Base-by-base conservation (phyloP, 2,329 filamentous ascomycete genomes). In the Neobulgaria alba region DNA sequence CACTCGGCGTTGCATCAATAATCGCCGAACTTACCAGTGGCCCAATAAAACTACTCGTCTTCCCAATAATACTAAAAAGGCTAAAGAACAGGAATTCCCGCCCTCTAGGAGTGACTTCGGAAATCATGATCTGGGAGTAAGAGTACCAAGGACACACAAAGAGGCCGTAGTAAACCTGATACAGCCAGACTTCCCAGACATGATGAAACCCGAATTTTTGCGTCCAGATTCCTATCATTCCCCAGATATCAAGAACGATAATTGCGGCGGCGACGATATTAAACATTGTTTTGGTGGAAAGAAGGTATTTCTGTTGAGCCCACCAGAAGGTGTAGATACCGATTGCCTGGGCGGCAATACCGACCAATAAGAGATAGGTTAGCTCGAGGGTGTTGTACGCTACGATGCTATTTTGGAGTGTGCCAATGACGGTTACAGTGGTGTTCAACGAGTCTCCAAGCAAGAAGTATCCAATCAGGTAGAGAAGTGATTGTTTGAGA, bases 361-460 rank as follows among this genome's bases (percentile, higher is more conserved):
- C 78, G 2, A 82, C 78, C 9, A 83, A 73, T 17, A 82, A 63
- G 7, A 84, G 68, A 52, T 83, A 83, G 0, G 77, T 82, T 4
- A 82, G 57, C 35, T 77, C 69, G 18, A 83, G 62, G 1, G 76
- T 79, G 52, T 80, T 76, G 59, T 82, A 84, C 3, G 68, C 65
- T 3, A 83, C 77, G 3, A 82, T 70, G 26, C 67, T 67, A 49
- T 82, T 82, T 53, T 84, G 80, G 4, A 82, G 59, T 0, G 77
- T 83, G 1, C 64, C 67, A 21, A 84, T 76, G 16, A 84, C 77
- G 0, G 80, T 83, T 4, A 82, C 75, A 0, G 79, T 82, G 0
- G 80, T 85, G 57, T 83, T 83, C 26, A 83, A 65, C 1, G 74
- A 78, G 58, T 84, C 80, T n/a, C 77, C 79, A 0, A 84, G 69